These are phyloP conservation scores for Aspergillus avenaceus DNA, from an alignment of 495 filamentous ascomycete genomes.

Conservation along the genomic window DNA sequence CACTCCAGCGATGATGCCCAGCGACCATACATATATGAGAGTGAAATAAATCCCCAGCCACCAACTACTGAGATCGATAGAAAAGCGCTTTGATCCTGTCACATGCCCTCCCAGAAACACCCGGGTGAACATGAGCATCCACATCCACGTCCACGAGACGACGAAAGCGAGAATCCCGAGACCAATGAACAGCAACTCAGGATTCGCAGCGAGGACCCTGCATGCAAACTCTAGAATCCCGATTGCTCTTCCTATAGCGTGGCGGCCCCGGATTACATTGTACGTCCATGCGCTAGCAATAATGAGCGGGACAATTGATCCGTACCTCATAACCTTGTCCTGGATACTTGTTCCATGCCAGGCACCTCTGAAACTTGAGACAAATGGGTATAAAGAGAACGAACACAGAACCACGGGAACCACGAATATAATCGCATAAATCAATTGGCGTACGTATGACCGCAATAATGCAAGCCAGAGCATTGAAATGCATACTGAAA, in stretches of 20 bases:
- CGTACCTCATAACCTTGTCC: slow-evolving; percentile 86
- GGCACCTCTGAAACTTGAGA: slow-evolving; percentile 77
- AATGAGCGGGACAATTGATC: slow-evolving; percentile 69
- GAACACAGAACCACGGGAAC: slow-evolving; percentile 83
- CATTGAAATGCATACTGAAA: slow-evolving; percentile 81
- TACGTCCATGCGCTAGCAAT: slow-evolving; percentile 77
- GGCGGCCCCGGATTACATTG: slow-evolving; percentile 71
- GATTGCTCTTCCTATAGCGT: slow-evolving; percentile 73
- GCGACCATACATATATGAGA: slow-evolving; percentile 91
- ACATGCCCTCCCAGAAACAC: slow-evolving; percentile 87
- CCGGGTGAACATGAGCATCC: slow-evolving; percentile 94
- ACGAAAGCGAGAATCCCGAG: slow-evolving; percentile 71
- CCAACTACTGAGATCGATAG: slow-evolving; percentile 84
- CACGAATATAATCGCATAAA: slow-evolving; percentile 71
- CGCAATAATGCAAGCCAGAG: slow-evolving; percentile 87
- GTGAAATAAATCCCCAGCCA: slow-evolving; percentile 88
- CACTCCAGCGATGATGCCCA: slow-evolving; percentile 77
- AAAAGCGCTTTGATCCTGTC: slow-evolving; percentile 57
- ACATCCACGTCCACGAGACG: slow-evolving; percentile 88
- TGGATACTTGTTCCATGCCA: slow-evolving; percentile 70
- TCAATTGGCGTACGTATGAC: slow-evolving; percentile 76
- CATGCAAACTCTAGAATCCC: slow-evolving; percentile 87
- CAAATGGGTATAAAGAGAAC: slow-evolving; percentile 86
- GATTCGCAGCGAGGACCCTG: slow-evolving; percentile 79
- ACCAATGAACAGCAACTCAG: slow-evolving; percentile 76